A percentile compares a stretch with the other conserved stretches of the same genome.
phyloP scores from a whole-genome alignment of 2,329 filamentous ascomycete genomes.

The Colletotrichum spaethianum region DNA sequence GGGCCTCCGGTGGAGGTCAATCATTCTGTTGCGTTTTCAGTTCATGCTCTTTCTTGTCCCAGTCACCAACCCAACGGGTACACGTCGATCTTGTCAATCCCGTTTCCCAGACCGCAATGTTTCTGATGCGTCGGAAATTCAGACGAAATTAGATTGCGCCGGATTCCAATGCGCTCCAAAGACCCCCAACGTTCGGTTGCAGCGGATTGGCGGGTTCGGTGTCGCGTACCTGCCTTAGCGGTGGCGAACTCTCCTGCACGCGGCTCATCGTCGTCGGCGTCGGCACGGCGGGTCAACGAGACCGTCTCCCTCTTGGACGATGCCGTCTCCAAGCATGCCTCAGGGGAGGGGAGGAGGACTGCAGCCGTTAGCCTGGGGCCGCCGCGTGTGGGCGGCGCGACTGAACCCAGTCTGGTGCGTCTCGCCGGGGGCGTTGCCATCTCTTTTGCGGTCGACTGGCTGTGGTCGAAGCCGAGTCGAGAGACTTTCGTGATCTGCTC shows the following conservation, averaged over 20 bases:
- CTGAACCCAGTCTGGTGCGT: not conserved
- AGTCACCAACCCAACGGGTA: not conserved
- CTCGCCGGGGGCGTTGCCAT: not conserved
- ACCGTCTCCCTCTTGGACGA: not conserved
- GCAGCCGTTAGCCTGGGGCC: not conserved
- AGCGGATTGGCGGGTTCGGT: not conserved
- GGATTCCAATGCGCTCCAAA: not conserved
- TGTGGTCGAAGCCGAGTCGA: not conserved
- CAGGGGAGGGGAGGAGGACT: not conserved
- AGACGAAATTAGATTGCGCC: conserved; percentile 29
- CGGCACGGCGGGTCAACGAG: not conserved
- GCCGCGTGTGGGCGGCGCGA: not conserved
- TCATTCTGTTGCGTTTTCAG: not conserved
- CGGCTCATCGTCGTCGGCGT: not conserved
- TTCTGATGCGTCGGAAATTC: conserved; percentile 27
- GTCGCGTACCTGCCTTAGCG: conserved; percentile 23
- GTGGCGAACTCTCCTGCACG: conserved; percentile 12
- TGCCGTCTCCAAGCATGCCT: not conserved
- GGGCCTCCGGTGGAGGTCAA: not conserved
- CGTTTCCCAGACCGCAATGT: conserved; percentile 4
- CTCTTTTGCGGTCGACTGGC: not conserved
- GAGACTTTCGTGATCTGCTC: conserved; percentile 7
- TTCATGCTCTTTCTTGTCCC: not conserved
- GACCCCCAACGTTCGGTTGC: not conserved
- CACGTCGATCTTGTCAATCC: conserved; percentile 15